A percentile compares a stretch with the other conserved stretches of the same genome.
phyloP scores from a whole-genome alignment of 768 basidiomycete genomes.

The Imleria badia region DNA sequence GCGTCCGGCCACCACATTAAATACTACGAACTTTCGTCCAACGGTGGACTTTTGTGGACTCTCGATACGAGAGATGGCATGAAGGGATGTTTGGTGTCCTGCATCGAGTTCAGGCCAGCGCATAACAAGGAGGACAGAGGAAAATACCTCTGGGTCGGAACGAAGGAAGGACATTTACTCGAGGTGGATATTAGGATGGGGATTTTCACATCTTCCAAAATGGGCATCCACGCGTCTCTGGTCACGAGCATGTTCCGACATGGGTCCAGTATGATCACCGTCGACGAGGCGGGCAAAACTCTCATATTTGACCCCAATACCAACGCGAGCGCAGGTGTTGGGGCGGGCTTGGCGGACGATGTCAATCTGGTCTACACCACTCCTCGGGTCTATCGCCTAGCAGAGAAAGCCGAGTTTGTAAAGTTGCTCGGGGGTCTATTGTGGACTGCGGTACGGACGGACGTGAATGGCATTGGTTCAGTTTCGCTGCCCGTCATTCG shows the following conservation, averaged over 20 bases:
- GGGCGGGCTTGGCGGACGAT: conserved; percentile 35
- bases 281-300: conserved; percentile 86
- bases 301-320: conserved; percentile 63
- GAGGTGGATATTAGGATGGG: conserved; percentile 77
- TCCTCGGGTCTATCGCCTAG: conserved; percentile 62
- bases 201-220: conserved; percentile 53
- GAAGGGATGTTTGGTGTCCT: conserved; percentile 71
- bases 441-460: conserved; percentile 74
- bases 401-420: conserved; percentile 82
- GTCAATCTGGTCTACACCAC: conserved; percentile 47
- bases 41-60: conserved; percentile 44
- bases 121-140: conserved; percentile 49
- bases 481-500: conserved; percentile 70
- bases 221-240: conserved; percentile 60
- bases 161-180: conserved; percentile 84
- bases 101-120: conserved; percentile 73
- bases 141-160: conserved; percentile 78
- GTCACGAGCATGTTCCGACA: conserved; percentile 76
- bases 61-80: conserved; percentile 64
- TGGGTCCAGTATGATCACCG: conserved; percentile 66
- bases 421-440: conserved; percentile 71
- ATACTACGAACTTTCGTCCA: conserved; percentile 56
- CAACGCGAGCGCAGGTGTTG: conserved; percentile 12
- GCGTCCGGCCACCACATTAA: conserved; percentile 57
- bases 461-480: conserved; percentile 42